These are phyloP conservation scores for Articulospora tetracladia DNA, from an alignment of 495 filamentous ascomycete genomes.

Conservation along the genomic window DNA sequence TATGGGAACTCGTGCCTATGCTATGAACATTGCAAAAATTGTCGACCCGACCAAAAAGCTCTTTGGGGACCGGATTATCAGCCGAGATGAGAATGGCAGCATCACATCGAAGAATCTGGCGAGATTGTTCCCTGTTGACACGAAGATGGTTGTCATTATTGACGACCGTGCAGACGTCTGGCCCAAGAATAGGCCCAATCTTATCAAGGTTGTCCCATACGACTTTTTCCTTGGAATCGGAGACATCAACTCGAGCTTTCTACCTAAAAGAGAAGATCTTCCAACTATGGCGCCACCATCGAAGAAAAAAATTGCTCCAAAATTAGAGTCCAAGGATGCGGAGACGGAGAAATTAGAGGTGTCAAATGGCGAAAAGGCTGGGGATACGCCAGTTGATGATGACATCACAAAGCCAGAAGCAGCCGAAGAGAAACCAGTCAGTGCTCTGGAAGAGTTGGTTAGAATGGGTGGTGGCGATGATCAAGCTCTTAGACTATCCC, in stretches of 20 bases:
- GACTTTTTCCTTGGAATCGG: slow-evolving; percentile 98
- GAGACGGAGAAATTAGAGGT: slow-evolving; percentile 28
- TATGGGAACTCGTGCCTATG: slow-evolving; percentile 96
- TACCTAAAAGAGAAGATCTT: slow-evolving; percentile 83
- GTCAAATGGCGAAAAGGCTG: background rate
- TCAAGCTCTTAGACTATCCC: slow-evolving; percentile 63
- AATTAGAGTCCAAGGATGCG: slow-evolving; percentile 35
- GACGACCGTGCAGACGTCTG: slow-evolving; percentile 98
- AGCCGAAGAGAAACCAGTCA: slow-evolving; percentile 32
- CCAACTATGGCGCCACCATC: slow-evolving; percentile 26
- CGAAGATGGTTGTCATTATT: slow-evolving; percentile 98
- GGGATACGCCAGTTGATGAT: background rate
- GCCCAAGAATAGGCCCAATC: slow-evolving; percentile 84
- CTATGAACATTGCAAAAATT: slow-evolving; percentile 84
- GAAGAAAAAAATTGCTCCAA: slow-evolving; percentile 13
- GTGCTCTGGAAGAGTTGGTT: slow-evolving; percentile 69
- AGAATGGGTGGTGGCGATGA: slow-evolving; percentile 74
- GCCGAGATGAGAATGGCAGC: slow-evolving; percentile 92
- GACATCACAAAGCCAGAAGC: slow-evolving; percentile 20
- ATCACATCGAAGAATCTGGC: slow-evolving; percentile 86
- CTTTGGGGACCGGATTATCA: slow-evolving; percentile 92
- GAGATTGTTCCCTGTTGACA: slow-evolving; percentile 91
- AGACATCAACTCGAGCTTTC: slow-evolving; percentile 97
- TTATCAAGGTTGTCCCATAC: slow-evolving; percentile 92
- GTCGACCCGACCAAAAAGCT: slow-evolving; percentile 87